These are phyloP conservation scores for Pestalotiopsis sp. DNA, from an alignment of 2,329 filamentous ascomycete species.

Conservation along the genomic window DNA sequence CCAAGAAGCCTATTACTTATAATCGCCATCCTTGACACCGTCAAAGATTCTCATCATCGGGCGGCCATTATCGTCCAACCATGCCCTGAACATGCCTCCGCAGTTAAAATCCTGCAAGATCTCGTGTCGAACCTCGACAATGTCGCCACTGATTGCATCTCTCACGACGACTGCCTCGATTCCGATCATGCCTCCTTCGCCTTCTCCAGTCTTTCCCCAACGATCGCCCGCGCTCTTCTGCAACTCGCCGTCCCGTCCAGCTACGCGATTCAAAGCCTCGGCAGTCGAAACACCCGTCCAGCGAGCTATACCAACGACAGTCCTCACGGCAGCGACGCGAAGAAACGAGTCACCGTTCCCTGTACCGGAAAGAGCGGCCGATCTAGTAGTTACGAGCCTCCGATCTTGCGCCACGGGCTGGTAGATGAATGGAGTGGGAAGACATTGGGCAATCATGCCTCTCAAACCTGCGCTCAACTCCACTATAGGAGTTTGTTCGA, in stretches of 20 bases:
- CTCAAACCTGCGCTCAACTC: conserved; percentile 46
- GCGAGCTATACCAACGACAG: conserved; percentile 72
- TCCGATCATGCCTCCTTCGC: conserved; percentile 84
- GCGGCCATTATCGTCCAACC: conserved; percentile 65
- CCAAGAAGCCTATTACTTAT: neutral
- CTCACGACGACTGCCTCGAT: conserved; percentile 63
- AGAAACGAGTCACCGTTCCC: conserved; percentile 91
- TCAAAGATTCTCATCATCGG: conserved; percentile 62
- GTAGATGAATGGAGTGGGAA: conserved; percentile 53
- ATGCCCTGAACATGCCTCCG: conserved; percentile 85
- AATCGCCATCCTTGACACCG: conserved; percentile 30
- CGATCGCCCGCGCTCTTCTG: conserved; percentile 73
- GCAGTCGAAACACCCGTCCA: conserved; percentile 58
- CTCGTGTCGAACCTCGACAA: conserved; percentile 45
- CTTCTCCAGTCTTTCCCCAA: conserved; percentile 76
- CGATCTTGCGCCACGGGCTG: conserved; percentile 27
- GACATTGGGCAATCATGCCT: conserved; percentile 60
- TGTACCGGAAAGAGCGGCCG: conserved; percentile 71
- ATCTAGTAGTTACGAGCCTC: conserved; percentile 37
- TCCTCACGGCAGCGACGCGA: conserved; percentile 70
- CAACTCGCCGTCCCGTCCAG: conserved; percentile 73
- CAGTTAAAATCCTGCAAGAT: conserved; percentile 83
- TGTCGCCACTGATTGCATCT: conserved; percentile 42
- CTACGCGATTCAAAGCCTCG: conserved; percentile 64
- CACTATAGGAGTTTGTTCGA: conserved; percentile 35